Evolutionary conservation across 768 basidiomycete genomes (phyloP).

Genomic region (Boletus rufocinnamomeus): DNA sequence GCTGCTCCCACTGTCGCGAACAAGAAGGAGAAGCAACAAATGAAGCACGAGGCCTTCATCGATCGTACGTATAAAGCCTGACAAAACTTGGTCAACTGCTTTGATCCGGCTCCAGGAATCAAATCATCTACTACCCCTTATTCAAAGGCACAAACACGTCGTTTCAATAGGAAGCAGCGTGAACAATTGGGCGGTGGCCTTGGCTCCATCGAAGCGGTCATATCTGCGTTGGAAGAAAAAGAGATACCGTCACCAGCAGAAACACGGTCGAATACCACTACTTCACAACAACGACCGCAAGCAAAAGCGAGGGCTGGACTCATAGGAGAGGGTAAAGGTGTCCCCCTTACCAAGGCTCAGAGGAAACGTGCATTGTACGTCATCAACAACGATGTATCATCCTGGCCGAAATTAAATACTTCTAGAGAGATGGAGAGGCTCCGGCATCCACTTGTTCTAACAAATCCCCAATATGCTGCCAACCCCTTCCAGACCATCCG

Average conservation of each 20-base stretch:
- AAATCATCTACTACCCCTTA: constrained; percentile 53
- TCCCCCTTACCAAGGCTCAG: constrained; percentile 61
- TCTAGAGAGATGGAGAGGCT: constrained; percentile 64
- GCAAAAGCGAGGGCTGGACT: constrained; percentile 43
- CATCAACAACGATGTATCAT: background rate
- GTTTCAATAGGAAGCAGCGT: constrained; percentile 68
- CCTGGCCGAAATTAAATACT: background rate
- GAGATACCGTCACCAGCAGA: constrained; percentile 19
- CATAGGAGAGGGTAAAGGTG: constrained; percentile 67
- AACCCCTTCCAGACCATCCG: constrained; percentile 81
- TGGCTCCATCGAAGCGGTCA: constrained; percentile 52
- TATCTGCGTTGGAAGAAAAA: constrained; percentile 52
- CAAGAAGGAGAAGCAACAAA: constrained; percentile 69
- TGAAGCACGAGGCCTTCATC: constrained; percentile 69
- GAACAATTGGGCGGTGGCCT: constrained; percentile 58
- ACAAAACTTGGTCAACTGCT: background rate
- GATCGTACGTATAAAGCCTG: constrained; percentile 47
- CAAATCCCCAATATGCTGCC: constrained; percentile 61
- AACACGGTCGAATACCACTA: constrained; percentile 17
- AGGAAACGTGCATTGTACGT: constrained; percentile 70
- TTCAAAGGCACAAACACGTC: constrained; percentile 72
- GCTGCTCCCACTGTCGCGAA: constrained; percentile 34
- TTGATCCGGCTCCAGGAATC: constrained; percentile 41
- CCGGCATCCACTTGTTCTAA: constrained; percentile 68
- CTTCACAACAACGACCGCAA: constrained; percentile 19